Evolutionary conservation across 2,329 filamentous ascomycete species (phyloP), one percentile per base, ranked within the genome.

Genomic region (Ophiostoma ulmi): DNA sequence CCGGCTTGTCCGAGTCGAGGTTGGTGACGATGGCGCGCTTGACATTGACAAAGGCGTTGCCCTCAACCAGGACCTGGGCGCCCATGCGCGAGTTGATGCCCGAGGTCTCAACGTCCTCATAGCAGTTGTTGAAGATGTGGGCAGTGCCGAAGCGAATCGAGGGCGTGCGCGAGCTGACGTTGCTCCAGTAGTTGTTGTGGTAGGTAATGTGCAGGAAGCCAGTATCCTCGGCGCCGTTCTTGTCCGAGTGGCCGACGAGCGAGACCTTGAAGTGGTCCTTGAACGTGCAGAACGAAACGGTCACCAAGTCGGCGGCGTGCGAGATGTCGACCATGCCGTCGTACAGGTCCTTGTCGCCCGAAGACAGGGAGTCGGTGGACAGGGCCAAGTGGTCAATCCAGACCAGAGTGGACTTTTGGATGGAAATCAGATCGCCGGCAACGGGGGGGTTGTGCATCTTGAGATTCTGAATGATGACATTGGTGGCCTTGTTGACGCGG

Each of bases 81-180:
- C 58, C 58, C 58, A 61, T 61, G 58, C 58, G 58, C 26, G 58
- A 31, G 58, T 61, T 31, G 58, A 61, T 61, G 58, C 58, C 58
- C 58, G 58, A 61, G 11, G 58, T 31, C 58, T 31, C 22, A 26
- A 61, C 58, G 26, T 61, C 11, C 58, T 61, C 58, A 13, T 61
- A 61, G 58, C 58, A 61, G 58, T 35, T 61, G 58, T 61, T 61
- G 58, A 61, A 61, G 58, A 61, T 61, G 58, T 61, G 58, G 58
- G 11, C 58, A 3, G 58, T 61, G 26, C 58, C 58, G 58, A 61
- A 61, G 58, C 58, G 58, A 14, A 61, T 20, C 13, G 58, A 61
- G 11, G 58, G 58, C 22, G 58, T 61, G 58, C 58, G 58, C 26
- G 58, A 61, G 58, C 58, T 61, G 26, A 61, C 58, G 26, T 61